phyloP scores from a whole-genome alignment of 306 rosid genomes.

The Abrus pulchellus region DNA sequence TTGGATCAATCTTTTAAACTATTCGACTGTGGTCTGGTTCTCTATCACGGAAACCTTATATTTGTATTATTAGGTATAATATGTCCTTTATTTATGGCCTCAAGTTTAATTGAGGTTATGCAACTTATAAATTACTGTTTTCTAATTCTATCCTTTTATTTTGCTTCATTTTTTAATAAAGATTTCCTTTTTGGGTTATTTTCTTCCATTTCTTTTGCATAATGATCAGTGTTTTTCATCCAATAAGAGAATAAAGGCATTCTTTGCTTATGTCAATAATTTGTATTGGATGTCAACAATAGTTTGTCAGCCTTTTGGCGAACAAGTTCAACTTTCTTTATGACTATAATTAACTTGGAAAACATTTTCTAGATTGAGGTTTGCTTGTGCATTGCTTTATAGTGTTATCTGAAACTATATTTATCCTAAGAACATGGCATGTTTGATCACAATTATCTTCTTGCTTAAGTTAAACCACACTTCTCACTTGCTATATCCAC shows the following conservation, averaged over 20 bases:
- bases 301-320: constrained; percentile 13
- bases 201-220: constrained; percentile 11
- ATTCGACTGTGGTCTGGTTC: constrained; percentile 4
- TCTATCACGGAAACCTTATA: constrained; percentile 7
- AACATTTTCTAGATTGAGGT: constrained; percentile 29
- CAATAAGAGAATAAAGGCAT: constrained; percentile 19
- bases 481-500: constrained; percentile 11
- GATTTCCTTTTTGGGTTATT: not conserved
- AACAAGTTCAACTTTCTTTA: constrained; percentile 25
- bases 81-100: constrained; percentile 1
- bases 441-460: constrained; percentile 26
- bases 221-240: not conserved
- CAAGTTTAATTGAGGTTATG: constrained; percentile 26
- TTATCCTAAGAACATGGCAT: constrained; percentile 3
- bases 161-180: constrained; percentile 14
- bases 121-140: not conserved
- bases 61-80: constrained; percentile 4
- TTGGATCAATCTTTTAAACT: constrained; percentile 21
- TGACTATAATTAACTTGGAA: constrained; percentile 31
- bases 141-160: constrained; percentile 9
- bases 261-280: constrained; percentile 6
- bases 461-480: constrained; percentile 1
- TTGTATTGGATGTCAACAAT: constrained; percentile 35
- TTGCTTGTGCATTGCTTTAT: constrained; percentile 9
- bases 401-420: constrained; percentile 1